These are phyloP conservation scores for Diacronema lutheri DNA, from an alignment of 78 protist species.

Conservation along the genomic window DNA sequence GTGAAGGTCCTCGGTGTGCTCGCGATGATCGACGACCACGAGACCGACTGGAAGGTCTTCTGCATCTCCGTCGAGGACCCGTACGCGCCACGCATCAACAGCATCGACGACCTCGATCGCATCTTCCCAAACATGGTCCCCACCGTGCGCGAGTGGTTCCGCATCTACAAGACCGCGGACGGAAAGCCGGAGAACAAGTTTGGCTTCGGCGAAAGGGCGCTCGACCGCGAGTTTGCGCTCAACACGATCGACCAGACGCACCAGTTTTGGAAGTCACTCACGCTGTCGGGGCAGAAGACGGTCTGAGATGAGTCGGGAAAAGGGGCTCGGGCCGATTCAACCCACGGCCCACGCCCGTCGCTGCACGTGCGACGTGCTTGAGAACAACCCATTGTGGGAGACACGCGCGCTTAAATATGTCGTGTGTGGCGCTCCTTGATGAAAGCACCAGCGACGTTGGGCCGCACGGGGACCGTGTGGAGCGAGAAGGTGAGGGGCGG, in stretches of 20 bases:
- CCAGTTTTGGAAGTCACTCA: not conserved
- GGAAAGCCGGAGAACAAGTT: slow-evolving; percentile 91
- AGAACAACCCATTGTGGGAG: too few species aligned
- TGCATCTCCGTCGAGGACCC: slow-evolving; percentile 77
- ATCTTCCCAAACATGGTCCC: not conserved
- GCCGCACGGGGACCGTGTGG: too few species aligned
- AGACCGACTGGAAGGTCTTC: slow-evolving; percentile 91
- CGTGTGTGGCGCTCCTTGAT: too few species aligned
- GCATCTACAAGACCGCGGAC: slow-evolving; percentile 88
- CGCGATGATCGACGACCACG: slow-evolving; percentile 89
- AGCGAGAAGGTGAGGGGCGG: too few species aligned
- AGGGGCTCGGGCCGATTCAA: too few species aligned
- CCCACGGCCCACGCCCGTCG: too few species aligned
- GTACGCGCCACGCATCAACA: slow-evolving; percentile 66
- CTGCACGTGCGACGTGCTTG: too few species aligned
- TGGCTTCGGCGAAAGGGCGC: slow-evolving; percentile 67
- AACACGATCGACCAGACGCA: not conserved
- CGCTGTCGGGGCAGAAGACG: not conserved
- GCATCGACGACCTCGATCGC: slow-evolving; percentile 18
- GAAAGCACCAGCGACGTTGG: too few species aligned
- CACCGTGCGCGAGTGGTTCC: slow-evolving; percentile 67
- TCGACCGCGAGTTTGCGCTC: not conserved
- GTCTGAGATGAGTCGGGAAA: too few species aligned
- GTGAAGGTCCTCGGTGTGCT: slow-evolving; percentile 80
- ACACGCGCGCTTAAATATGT: too few species aligned